Evolutionary conservation across 805 yeast genomes (phyloP), one percentile per base, ranked within the genome.

Genomic region (Isabelozyma heimii): DNA sequence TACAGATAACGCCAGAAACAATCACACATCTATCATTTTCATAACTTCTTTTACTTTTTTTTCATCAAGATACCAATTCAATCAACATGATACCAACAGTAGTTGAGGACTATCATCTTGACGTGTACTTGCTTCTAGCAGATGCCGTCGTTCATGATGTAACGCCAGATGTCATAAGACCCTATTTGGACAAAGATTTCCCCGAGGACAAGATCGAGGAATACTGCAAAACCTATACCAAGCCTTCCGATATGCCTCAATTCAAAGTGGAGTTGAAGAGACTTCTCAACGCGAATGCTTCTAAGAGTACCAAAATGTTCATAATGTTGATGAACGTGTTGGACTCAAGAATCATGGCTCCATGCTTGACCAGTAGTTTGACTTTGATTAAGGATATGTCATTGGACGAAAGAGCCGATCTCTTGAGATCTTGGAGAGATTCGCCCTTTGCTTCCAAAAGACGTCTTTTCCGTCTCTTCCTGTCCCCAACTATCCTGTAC

Each of bases 391-490:
- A 62, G 15, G 76, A 74, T 13, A 74, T 74, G 79, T 44, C 64
- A 5, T 14, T 50, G 10, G 51, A 51, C 2, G 72, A 77, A 52
- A 58, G 72, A 15, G 69, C 60, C 42, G 51, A 45, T 2, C 48
- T 77, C 14, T 52, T 80, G 28, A 47, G 44, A 5, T 49, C 66
- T 5, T 76, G 81, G 82, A 59, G 72, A 35, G 63, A 63, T 49
- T 75, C 82, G 8, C 72, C 72, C 2, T 16, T 79, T 16, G 47
- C 63, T 2, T 46, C 52, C 10, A 66, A 70, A 45, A 66, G 79
- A 42, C 58, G 65, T 47, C 54, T 79, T 7, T 72, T 62, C 55
- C 52, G 63, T 26, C 54, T 69, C 17, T 46, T 77, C 41, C 39
- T 50, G 15, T 45, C 63, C 8, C 28, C 75, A 13, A 48, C 69